Base-by-base conservation (phyloP, 176 grass and related monocot genomes). In the Cenchrus americanus region DNA sequence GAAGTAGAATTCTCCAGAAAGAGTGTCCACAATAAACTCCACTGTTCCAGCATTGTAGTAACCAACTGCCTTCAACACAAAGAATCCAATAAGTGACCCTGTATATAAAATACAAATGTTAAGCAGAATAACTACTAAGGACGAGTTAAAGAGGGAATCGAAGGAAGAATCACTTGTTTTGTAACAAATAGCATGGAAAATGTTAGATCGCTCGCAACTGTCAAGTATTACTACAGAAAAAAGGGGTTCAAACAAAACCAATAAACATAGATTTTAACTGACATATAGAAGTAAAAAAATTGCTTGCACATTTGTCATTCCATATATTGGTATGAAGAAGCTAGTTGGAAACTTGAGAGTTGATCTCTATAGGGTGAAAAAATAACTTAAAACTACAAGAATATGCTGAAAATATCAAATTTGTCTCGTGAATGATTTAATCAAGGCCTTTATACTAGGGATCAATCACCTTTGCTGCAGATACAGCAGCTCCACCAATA, bases 1-100 rank as follows among this genome's bases (percentile, higher is more conserved):
- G 83, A 98, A 98, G 84, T 90, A 98, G 27, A 98, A 98, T 77
- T 98, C 49, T 57, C 89, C 91, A 43, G 93, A 95, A 77, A 89
- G 78, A 46, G 92, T 98, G 60, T 98, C 96, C 67, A 98, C 90
- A 69, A 98, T 98, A 77, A 98, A 95, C 50, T 98, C 96, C 63
- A 98, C 96, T 64, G 93, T 98, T 85, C 96, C 96, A 90, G 96
- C 96, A 95, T 77, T 98, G 85, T 90, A 92, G 86, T 98, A 98
- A 80, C 93, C 92, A 86, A 98, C 96, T 88, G 96, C 96, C 96
- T 95, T 94, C 80, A 86, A 88, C 68, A 87, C 76, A 88, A 87
- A 90, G 52, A 88, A 92, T 82, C 80, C 69, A 87, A 70, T 80
- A 84, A 87, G 81, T 87, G 76, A 86, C 59, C 83, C 78, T 86